phyloP scores from a whole-genome alignment of 139 green algal species.

The Micractinium sp. region DNA sequence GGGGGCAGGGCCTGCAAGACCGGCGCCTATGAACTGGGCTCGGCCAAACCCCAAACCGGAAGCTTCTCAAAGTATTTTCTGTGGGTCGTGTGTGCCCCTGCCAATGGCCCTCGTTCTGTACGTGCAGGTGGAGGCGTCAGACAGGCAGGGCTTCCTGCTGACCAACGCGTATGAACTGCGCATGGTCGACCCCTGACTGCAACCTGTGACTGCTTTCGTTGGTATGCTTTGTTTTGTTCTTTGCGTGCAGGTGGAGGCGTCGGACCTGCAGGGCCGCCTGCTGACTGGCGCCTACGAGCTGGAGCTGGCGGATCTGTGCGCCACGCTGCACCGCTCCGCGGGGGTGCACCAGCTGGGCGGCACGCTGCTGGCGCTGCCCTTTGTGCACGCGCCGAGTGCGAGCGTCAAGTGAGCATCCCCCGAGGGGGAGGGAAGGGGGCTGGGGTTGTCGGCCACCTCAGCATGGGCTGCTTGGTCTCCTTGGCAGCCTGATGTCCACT shows the following conservation, averaged over 20 bases:
- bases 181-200: no score
- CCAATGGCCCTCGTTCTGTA: not conserved
- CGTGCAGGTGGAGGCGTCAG: slow-evolving; percentile 53
- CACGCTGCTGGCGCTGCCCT: slow-evolving; percentile 52
- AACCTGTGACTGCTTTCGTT: no score
- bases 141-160: slow-evolving; percentile 8
- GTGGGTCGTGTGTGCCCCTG: no score
- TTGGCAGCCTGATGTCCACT: no score
- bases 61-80: no score
- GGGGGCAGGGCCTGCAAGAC: not conserved
- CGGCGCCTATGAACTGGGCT: slow-evolving; percentile 43
- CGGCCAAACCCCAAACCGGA: no score
- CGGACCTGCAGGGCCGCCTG: slow-evolving; percentile 9
- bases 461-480: no score
- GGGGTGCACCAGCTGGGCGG: slow-evolving; percentile 45
- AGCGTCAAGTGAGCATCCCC: not conserved
- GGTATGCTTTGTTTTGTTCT: no score
- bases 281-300: slow-evolving; percentile 45
- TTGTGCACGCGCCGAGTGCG: slow-evolving; percentile 25
- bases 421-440: not conserved
- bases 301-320: not conserved
- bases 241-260: slow-evolving; percentile 52
- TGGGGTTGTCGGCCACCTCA: not conserved
- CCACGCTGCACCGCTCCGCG: slow-evolving; percentile 29
- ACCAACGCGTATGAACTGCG: slow-evolving; percentile 44